Base-by-base conservation (phyloP, 495 filamentous ascomycete genomes). In the Ramalina peruviana region DNA sequence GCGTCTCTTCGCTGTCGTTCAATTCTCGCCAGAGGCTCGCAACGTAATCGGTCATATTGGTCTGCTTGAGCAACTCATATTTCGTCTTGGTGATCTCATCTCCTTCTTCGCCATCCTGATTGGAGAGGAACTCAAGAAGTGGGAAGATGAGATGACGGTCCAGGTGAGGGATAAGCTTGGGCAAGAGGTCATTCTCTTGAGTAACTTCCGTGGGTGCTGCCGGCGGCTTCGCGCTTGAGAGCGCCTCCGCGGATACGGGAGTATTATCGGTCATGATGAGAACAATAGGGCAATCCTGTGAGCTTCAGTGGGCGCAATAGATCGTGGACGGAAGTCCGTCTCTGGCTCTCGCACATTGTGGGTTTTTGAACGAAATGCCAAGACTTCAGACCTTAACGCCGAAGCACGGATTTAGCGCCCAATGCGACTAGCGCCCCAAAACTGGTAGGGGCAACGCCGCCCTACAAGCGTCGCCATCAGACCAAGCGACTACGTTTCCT, bases 1-100 rank as follows among this genome's bases (percentile, higher is more conserved):
- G 88, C 45, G 83, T 70, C 41, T 86, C 73, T 39, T 85, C 76
- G 49, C 85, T 77, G 56, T 83, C 73, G 67, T 95, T 78, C 55
- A 98, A 78, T 63, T 94, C 81, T 62, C 81, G 76, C 72, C 93
- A 85, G 59, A 98, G 71, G 54, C 81, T 81, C 55, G 87, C 86
- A 38, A 96, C 86, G 64, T 93, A 98, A 67, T 97, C 92, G 58
- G 80, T 87, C 92, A 98, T 98, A 72, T 97, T 93, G 50, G 92
- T 94, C 64, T 83, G 78, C 74, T 94, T 90, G 49, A 96, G 78
- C 26, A 98, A 78, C 65, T 88, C 80, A 64, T 87, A 95, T 64
- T 94, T 94, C 60, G 86, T 79, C 61, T 82, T 79, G 26, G 76
- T 79, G 57, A 89, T 81, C 59, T 87, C 82, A 40, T 75, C 72